Evolutionary conservation across 169 alveolate genomes (phyloP).

Genomic region (Sarcocystis neurona): DNA sequence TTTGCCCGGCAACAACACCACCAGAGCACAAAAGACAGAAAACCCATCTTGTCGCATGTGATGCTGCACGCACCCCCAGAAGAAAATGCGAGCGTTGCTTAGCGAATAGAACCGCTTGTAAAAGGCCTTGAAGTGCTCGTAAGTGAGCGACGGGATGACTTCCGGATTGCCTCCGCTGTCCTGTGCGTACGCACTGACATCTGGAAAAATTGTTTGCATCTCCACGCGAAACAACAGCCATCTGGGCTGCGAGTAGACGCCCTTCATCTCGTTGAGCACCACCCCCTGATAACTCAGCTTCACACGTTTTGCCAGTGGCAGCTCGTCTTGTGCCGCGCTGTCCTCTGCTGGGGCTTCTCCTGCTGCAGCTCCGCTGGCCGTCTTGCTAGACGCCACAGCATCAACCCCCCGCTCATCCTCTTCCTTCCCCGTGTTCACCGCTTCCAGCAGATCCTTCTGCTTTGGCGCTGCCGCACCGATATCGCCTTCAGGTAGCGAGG

Average conservation of each 20-base stretch:
- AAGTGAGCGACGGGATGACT: constrained; percentile 77
- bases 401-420: neutral
- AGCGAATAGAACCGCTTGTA: constrained; percentile 81
- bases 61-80: constrained; percentile 68
- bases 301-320: neutral
- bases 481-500: no score
- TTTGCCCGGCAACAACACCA: neutral
- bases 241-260: constrained; percentile 59
- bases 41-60: neutral
- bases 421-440: constrained; percentile 11
- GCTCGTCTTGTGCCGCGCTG: neutral
- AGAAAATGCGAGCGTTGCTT: constrained; percentile 76
- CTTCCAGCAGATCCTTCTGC: neutral
- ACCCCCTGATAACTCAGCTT: constrained; percentile 62
- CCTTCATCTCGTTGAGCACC: constrained; percentile 73
- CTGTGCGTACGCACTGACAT: constrained; percentile 67
- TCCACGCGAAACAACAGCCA: constrained; percentile 25
- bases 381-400: neutral
- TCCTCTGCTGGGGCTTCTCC: neutral
- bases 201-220: constrained; percentile 64
- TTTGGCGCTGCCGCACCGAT: constrained; percentile 7
- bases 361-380: neutral
- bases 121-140: constrained; percentile 76
- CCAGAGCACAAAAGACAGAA: neutral
- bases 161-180: constrained; percentile 88